Percentiles rank a stretch among this genome's conserved stretches.
These are phyloP conservation scores for Botrytis porri DNA, from an alignment of 2,329 filamentous ascomycete genomes.

Conservation along the genomic window DNA sequence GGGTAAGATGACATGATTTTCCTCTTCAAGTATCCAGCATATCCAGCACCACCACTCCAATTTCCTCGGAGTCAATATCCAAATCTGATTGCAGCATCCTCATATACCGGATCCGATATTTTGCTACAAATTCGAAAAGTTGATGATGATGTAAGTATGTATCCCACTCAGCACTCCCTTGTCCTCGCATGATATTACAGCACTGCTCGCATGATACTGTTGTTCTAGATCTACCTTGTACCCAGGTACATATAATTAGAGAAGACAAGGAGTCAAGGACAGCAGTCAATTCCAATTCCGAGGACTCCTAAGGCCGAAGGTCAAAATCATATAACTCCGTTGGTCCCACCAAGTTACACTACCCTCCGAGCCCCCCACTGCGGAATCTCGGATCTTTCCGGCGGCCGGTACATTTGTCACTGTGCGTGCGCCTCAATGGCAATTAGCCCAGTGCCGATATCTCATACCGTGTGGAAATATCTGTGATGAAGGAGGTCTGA, in stretches of 20 bases:
- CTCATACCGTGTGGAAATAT: too few relatives aligned
- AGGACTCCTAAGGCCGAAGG: background rate
- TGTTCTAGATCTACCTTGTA: background rate
- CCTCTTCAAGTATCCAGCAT: too few relatives aligned
- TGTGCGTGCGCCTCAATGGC: background rate
- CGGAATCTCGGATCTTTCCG: slow-evolving; percentile 7
- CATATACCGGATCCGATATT: slow-evolving; percentile 2
- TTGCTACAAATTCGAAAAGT: background rate
- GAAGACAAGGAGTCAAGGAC: too few relatives aligned
- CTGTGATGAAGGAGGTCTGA: background rate
- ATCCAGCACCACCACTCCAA: background rate
- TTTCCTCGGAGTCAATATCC: background rate
- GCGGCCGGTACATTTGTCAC: background rate
- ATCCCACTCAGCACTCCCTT: background rate
- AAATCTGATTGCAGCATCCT: background rate
- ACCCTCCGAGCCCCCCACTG: too few relatives aligned
- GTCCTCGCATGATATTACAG: background rate
- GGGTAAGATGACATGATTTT: background rate
- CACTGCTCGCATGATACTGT: background rate
- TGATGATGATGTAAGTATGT: background rate
- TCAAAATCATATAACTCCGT: background rate
- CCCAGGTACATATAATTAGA: too few relatives aligned
- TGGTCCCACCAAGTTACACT: background rate
- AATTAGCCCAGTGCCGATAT: background rate
- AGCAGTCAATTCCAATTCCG: background rate